These are phyloP conservation scores for Sporothrix dimorphospora DNA, from an alignment of 2,329 filamentous ascomycete genomes.

Conservation along the genomic window DNA sequence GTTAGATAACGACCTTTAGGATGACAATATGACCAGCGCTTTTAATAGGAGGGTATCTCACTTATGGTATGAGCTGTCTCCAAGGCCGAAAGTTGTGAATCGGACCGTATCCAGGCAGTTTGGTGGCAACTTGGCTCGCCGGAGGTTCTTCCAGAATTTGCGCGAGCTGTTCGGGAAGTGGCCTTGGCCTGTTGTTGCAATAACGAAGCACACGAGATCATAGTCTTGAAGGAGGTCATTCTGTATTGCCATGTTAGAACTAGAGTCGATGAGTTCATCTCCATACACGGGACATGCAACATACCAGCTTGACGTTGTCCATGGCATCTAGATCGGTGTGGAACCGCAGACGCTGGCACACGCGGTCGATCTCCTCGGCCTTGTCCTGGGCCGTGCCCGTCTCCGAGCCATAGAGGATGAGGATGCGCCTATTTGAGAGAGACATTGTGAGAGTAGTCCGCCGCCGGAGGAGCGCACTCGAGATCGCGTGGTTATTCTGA, in stretches of 20 bases:
- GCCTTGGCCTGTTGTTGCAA: constrained; percentile 93
- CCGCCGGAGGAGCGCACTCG: not conserved
- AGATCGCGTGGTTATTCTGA: too few relatives aligned
- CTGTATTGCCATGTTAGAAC: constrained; percentile 37
- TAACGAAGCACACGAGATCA: constrained; percentile 72
- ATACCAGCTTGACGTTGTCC: constrained; percentile 74
- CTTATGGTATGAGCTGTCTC: constrained; percentile 93
- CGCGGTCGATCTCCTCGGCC: constrained; percentile 77
- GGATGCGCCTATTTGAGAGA: constrained; percentile 47
- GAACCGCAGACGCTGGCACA: constrained; percentile 79
- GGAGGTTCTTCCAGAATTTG: constrained; percentile 80
- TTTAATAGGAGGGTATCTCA: constrained; percentile 40
- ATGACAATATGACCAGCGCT: not conserved
- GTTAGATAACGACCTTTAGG: constrained; percentile 31
- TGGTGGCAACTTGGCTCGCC: constrained; percentile 75
- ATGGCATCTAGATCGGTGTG: constrained; percentile 74
- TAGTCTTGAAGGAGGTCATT: constrained; percentile 52
- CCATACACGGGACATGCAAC: not conserved
- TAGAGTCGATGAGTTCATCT: not conserved
- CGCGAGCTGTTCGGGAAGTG: constrained; percentile 85
- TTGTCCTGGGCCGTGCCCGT: constrained; percentile 93
- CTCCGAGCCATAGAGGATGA: constrained; percentile 91
- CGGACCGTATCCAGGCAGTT: constrained; percentile 68
- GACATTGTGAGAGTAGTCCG: constrained; percentile 25
- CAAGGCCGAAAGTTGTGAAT: constrained; percentile 88